Base-by-base conservation (phyloP, 2,329 filamentous ascomycete species). In the Escovopsis sp. region DNA sequence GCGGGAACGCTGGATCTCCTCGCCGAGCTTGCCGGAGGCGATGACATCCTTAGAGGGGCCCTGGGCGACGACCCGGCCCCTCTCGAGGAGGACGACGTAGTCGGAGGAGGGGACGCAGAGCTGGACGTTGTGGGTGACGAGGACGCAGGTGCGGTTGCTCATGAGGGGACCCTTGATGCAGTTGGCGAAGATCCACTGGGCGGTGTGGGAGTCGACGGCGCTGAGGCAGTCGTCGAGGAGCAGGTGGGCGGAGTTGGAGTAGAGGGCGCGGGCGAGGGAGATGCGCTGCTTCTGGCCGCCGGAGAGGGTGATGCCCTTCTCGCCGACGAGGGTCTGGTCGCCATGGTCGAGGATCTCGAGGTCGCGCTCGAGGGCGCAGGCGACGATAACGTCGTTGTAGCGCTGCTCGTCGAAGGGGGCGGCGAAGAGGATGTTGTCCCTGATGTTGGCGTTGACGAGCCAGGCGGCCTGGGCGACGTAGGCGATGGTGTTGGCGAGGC, bases 281-380 rank as follows among this genome's bases (percentile, higher is more conserved):
- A 98, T 96, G 44, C 91, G 81, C 61, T 98, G 91, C 63, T 96
- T 96, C 63, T 98, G 91, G 7, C 91, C 91, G 48, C 91, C 91
- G 7, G 91, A 98, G 12, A 98, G 74, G 13, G 89, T 89, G 47
- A 98, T 94, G 30, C 91, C 91, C 63, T 96, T 98, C 58, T 98
- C 91, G 40, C 91, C 91, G 29, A 98, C 91, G 16, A 95, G 66
- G 0, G 91, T 96, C 60, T 93, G 78, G 57, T 98, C 91, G 34
- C 91, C 91, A 45, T 81, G 79, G 58, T 95, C 88, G 2, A 98
- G 74, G 35, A 96, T 94, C 48, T 94, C 78, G 12, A 98, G 70
- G 57, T 98, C 91, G 41, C 85, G 81, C 57, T 94, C 83, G 42
- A 98, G 66, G 3, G 87, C 89, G 60, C 91, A 98, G 32, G 89